These are phyloP conservation scores for Whalleya microplaca DNA, from an alignment of 2,329 filamentous ascomycete species.

Conservation along the genomic window DNA sequence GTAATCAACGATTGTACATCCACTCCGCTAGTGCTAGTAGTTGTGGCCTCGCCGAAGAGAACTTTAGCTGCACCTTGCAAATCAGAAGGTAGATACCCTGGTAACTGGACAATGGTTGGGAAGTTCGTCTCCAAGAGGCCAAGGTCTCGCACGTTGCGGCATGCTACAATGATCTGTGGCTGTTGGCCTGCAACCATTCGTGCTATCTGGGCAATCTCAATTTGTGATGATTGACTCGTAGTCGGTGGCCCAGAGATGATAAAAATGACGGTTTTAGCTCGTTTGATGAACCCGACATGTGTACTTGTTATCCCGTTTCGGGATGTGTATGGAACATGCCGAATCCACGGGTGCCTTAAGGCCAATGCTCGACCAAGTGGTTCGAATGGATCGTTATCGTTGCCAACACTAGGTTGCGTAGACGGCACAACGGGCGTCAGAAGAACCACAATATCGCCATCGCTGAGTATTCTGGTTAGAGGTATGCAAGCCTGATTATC, in stretches of 20 bases:
- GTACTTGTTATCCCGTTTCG: constrained; percentile 65
- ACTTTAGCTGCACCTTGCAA: constrained; percentile 55
- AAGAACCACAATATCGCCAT: constrained; percentile 62
- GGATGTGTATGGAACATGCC: constrained; percentile 73
- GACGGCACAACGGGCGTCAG: constrained; percentile 61
- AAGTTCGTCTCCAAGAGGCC: constrained; percentile 47
- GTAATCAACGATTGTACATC: constrained; percentile 38
- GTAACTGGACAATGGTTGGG: constrained; percentile 55
- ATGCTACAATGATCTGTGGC: constrained; percentile 57
- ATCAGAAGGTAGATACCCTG: constrained; percentile 51
- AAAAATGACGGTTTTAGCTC: constrained; percentile 63
- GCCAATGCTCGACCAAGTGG: constrained; percentile 67
- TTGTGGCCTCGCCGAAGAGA: constrained; percentile 49
- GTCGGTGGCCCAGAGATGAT: constrained; percentile 57
- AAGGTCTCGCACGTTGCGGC: constrained; percentile 48
- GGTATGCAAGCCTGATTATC: constrained; percentile 48
- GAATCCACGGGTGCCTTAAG: constrained; percentile 61
- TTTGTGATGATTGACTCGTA: constrained; percentile 54
- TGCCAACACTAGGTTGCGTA: constrained; percentile 44
- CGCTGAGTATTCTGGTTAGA: constrained; percentile 48
- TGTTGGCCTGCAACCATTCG: constrained; percentile 50
- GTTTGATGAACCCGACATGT: constrained; percentile 65
- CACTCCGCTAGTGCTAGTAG: constrained; percentile 21
- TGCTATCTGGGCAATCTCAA: constrained; percentile 52
- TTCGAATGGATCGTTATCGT: constrained; percentile 71